These are phyloP conservation scores for Allium fistulosum DNA, from an alignment of 106 monocot genomes.

Conservation along the genomic window DNA sequence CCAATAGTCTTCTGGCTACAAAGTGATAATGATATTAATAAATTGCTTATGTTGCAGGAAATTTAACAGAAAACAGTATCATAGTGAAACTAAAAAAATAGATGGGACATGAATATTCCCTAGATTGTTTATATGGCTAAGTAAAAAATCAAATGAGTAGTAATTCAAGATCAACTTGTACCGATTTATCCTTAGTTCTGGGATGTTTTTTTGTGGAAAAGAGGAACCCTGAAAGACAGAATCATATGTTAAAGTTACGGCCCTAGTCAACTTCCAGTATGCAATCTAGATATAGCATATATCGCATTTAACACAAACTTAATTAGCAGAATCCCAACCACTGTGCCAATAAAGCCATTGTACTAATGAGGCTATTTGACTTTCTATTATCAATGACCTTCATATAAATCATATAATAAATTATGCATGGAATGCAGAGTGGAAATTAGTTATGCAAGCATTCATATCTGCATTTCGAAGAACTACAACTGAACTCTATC, in stretches of 20 bases:
- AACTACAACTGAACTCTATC: too few relatives aligned
- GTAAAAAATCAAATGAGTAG: too few relatives aligned
- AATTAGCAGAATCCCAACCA: not conserved
- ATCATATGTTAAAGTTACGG: not conserved
- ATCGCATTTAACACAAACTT: not conserved
- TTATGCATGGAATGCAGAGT: too few relatives aligned
- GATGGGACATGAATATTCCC: too few relatives aligned
- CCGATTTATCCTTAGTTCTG: conserved; percentile 84
- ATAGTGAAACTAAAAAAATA: too few relatives aligned
- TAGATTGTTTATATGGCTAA: too few relatives aligned
- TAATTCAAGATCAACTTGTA: conserved; percentile 13
- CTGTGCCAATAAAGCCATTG: not conserved
- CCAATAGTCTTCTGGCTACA: conserved; percentile 90
- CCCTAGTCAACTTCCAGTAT: not conserved
- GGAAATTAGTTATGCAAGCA: too few relatives aligned
- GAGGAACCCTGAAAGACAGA: conserved; percentile 51
- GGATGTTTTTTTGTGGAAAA: conserved; percentile 94
- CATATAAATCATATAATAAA: not conserved
- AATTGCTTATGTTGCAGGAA: too few relatives aligned
- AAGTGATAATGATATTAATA: not conserved
- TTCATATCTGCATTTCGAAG: too few relatives aligned
- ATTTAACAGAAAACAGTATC: too few relatives aligned
- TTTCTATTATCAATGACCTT: not conserved
- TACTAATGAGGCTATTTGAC: not conserved
- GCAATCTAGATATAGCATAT: not conserved